phyloP scores from a whole-genome alignment of 106 monocot genomes.

The Acanthochlamys bracteata region DNA sequence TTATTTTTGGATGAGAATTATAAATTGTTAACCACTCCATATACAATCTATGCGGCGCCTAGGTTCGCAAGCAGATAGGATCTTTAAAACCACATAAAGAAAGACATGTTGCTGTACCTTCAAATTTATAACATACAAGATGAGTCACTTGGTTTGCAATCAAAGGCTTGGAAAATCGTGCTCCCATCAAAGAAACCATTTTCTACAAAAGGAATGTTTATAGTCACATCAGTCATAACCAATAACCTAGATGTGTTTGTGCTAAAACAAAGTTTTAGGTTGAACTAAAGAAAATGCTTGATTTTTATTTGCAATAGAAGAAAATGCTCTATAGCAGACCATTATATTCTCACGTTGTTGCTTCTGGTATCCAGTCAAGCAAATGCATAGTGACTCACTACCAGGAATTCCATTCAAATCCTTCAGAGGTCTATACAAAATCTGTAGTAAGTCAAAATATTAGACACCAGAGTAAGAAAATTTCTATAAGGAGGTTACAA shows the following conservation, averaged over 20 bases:
- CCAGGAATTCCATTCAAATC: slow-evolving; percentile 92
- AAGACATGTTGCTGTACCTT: slow-evolving; percentile 39
- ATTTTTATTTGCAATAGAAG: not conserved
- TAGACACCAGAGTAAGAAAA: not conserved
- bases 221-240: not conserved
- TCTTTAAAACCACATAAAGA: not conserved
- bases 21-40: too few relatives aligned
- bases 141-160: slow-evolving; percentile 89
- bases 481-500: not conserved
- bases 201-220: slow-evolving; percentile 27
- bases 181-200: slow-evolving; percentile 95
- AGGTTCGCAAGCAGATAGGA: too few relatives aligned
- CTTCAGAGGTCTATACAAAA: slow-evolving; percentile 71
- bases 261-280: too few relatives aligned
- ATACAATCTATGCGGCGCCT: too few relatives aligned
- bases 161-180: slow-evolving; percentile 84
- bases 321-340: slow-evolving; percentile 24
- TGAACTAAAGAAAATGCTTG: too few relatives aligned
- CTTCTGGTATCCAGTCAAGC: slow-evolving; percentile 94
- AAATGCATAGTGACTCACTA: slow-evolving; percentile 49
- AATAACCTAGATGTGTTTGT: too few relatives aligned
- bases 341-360: slow-evolving; percentile 87
- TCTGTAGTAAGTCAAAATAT: slow-evolving; percentile 21
- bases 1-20: too few relatives aligned
- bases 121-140: slow-evolving; percentile 98